Evolutionary conservation across 495 filamentous ascomycete species (phyloP).

Genomic region (Aspergillus funiculosus): DNA sequence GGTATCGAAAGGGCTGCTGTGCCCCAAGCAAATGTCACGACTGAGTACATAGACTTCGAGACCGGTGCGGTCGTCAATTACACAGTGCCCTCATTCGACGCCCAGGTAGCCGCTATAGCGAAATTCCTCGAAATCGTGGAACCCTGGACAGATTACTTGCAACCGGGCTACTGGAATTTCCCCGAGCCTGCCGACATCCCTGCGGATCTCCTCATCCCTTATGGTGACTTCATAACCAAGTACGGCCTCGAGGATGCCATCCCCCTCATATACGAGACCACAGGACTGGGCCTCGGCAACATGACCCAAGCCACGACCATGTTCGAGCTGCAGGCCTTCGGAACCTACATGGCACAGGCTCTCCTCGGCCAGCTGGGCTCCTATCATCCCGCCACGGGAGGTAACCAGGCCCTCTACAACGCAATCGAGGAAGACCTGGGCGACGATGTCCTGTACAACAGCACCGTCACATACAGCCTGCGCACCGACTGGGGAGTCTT

Average conservation of each 20-base stretch:
- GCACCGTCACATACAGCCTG: conserved; percentile 23
- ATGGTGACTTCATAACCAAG: conserved; percentile 39
- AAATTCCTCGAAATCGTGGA: conserved; percentile 32
- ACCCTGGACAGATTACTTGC: conserved; percentile 31
- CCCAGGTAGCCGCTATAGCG: conserved; percentile 27
- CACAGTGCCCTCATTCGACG: conserved; percentile 16
- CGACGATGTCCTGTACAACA: conserved; percentile 33
- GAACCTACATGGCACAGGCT: conserved; percentile 31
- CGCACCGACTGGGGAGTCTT: conserved; percentile 25
- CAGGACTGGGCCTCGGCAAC: conserved; percentile 35
- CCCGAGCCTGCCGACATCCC: conserved; percentile 32
- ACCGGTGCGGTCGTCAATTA: conserved; percentile 28
- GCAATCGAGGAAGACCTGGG: conserved; percentile 29
- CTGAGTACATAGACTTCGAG: conserved; percentile 36
- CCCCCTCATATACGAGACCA: conserved; percentile 21
- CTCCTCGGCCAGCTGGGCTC: conserved; percentile 20
- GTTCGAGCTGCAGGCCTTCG: conserved; percentile 38
- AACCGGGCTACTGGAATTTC: conserved; percentile 37
- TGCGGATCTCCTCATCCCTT: conserved; percentile 41
- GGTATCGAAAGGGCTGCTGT: conserved; percentile 24
- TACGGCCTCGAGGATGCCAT: conserved; percentile 37
- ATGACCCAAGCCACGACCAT: conserved; percentile 36
- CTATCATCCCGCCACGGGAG: conserved; percentile 30
- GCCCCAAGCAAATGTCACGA: conserved; percentile 14
- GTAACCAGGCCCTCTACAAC: conserved; percentile 39